These are phyloP conservation scores for Phalaenopsis aphrodite DNA, from an alignment of 106 monocot species.

Conservation along the genomic window DNA sequence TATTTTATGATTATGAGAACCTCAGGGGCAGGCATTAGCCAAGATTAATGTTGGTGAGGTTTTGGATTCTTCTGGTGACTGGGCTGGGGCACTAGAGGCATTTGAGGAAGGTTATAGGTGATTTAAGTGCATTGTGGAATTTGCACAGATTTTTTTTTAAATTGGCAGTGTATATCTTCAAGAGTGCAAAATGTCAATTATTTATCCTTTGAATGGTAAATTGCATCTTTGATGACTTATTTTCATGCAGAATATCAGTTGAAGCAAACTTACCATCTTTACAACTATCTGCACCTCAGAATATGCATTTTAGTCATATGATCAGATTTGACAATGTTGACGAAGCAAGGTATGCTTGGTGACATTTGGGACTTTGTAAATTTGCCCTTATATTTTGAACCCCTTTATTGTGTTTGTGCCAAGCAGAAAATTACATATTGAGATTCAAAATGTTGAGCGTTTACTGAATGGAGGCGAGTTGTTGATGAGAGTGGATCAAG, in stretches of 20 bases:
- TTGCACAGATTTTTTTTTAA: background rate
- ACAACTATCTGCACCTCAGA: constrained; percentile 75
- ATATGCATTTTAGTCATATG: constrained; percentile 99
- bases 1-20: constrained; percentile 3
- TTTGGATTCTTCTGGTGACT: constrained; percentile 85
- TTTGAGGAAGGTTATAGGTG: constrained; percentile 94
- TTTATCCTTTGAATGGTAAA: background rate
- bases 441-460: constrained; percentile 58
- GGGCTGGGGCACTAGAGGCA: constrained; percentile 76
- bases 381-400: background rate
- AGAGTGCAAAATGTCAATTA: background rate
- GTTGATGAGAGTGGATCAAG: constrained; percentile 21
- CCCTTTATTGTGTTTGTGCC: constrained; percentile 1
- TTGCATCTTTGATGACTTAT: background rate
- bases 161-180: background rate
- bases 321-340: constrained; percentile 91
- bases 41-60: constrained; percentile 94
- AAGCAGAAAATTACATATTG: constrained; percentile 74
- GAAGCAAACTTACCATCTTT: constrained; percentile 52
- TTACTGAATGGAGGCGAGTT: constrained; percentile 29
- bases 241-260: constrained; percentile 57
- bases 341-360: constrained; percentile 61
- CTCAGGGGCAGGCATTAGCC: constrained; percentile 89
- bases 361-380: background rate
- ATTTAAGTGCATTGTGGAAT: background rate